Conservation (phyloP, 305 asterid species). For the Rubia tinctorum region DNA sequence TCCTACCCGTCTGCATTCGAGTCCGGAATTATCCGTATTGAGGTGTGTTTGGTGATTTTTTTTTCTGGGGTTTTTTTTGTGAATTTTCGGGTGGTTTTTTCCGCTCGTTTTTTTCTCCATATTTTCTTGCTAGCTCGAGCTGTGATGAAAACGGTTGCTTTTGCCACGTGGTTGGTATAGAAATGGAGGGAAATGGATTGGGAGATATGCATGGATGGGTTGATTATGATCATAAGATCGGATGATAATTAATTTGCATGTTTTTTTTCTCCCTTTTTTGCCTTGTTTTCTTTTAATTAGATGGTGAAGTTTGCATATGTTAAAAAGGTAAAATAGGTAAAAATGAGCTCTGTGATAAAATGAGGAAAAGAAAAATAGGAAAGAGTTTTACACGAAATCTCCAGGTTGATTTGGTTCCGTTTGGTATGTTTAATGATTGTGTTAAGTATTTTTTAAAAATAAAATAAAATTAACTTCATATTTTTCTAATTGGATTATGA, state of each 20-base stretch:
- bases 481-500: too few species aligned
- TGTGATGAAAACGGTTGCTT: background rate
- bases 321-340: too few species aligned
- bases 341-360: too few species aligned
- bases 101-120: background rate
- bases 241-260: background rate
- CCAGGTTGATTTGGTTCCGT: too few species aligned
- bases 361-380: too few species aligned
- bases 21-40: constrained; percentile 79
- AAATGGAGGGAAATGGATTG: background rate
- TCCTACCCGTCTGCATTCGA: constrained; percentile 32
- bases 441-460: too few species aligned
- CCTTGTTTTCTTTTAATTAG: background rate
- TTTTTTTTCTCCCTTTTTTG: background rate
- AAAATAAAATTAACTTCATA: too few species aligned
- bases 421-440: too few species aligned
- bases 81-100: background rate
- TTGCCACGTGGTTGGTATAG: constrained; percentile 76
- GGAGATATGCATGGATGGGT: constrained; percentile 12
- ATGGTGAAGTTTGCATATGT: background rate
- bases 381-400: too few species aligned
- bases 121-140: background rate
- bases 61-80: background rate
- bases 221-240: background rate
- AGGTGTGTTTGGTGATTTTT: constrained; percentile 38